A percentile compares a stretch with the other conserved stretches of the same genome.
Conservation (phyloP, 129 eudicot species). For the Glebionis coronaria region DNA sequence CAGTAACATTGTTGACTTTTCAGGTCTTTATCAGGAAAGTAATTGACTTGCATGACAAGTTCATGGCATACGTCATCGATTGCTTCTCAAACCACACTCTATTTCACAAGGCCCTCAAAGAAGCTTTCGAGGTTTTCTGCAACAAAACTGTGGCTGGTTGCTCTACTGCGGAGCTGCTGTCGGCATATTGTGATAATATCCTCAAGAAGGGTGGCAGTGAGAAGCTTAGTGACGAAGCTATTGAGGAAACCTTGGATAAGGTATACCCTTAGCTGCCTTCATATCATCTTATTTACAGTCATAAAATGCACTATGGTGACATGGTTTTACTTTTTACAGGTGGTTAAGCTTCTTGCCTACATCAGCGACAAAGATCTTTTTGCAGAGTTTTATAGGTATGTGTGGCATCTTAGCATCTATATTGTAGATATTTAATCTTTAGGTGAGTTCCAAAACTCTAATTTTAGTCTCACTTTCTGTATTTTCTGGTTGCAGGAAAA, state of each 20-base stretch:
- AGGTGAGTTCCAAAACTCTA: not conserved
- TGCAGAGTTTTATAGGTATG: constrained; percentile 79
- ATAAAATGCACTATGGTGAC: not conserved
- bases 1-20: not conserved
- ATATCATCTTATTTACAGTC: not conserved
- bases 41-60: constrained; percentile 76
- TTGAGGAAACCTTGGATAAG: constrained; percentile 88
- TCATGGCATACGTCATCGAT: constrained; percentile 49
- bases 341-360: constrained; percentile 75
- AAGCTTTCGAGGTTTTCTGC: constrained; percentile 77
- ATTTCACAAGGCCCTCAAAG: constrained; percentile 77
- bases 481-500: constrained; percentile 42
- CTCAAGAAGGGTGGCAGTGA: constrained; percentile 81
- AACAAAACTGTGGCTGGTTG: constrained; percentile 62
- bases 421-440: not conserved
- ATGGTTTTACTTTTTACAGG: constrained; percentile 33
- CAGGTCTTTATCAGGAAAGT: constrained; percentile 48
- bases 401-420: not conserved
- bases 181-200: constrained; percentile 69
- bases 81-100: constrained; percentile 59
- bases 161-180: constrained; percentile 71
- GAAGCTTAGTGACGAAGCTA: constrained; percentile 75
- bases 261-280: constrained; percentile 23
- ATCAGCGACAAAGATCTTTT: constrained; percentile 81
- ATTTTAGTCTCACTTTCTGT: too few relatives aligned